These are phyloP conservation scores for Podaxis rugospora DNA, from an alignment of 768 basidiomycete species.

Conservation along the genomic window DNA sequence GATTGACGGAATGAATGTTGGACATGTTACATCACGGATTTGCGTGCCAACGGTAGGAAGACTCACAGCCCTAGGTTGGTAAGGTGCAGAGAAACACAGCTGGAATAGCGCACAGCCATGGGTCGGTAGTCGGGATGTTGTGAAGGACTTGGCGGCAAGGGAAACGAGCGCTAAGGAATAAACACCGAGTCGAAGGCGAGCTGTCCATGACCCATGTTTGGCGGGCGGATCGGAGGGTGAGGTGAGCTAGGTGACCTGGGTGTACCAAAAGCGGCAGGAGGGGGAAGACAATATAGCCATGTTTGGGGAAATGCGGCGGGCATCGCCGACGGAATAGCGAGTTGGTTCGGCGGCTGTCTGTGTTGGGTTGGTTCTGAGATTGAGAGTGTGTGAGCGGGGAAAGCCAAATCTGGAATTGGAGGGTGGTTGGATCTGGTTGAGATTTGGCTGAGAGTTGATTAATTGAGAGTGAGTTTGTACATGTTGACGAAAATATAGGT, in stretches of 20 bases:
- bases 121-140: not conserved
- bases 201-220: not conserved
- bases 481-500: conserved; percentile 20
- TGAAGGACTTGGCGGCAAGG: not conserved
- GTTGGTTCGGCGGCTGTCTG: conserved; percentile 12
- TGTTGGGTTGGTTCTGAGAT: conserved; percentile 10
- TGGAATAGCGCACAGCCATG: not conserved
- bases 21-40: conserved; percentile 14
- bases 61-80: conserved; percentile 12
- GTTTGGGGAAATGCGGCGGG: conserved; percentile 12
- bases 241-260: conserved; percentile 16
- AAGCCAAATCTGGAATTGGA: conserved; percentile 5
- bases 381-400: conserved; percentile 1
- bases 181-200: conserved; percentile 2
- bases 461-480: conserved; percentile 19
- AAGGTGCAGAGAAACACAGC: conserved; percentile 4
- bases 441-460: conserved; percentile 19
- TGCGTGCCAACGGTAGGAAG: conserved; percentile 9
- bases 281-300: conserved; percentile 19
- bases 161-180: not conserved
- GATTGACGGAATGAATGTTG: conserved; percentile 6
- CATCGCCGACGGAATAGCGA: conserved; percentile 12
- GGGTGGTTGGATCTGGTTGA: conserved; percentile 5
- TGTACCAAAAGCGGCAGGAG: conserved; percentile 1
- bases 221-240: conserved; percentile 13